A percentile compares a stretch with the other conserved stretches of the same genome.
These are phyloP conservation scores for Purshia tridentata DNA, from an alignment of 306 rosid genomes.

Conservation along the genomic window DNA sequence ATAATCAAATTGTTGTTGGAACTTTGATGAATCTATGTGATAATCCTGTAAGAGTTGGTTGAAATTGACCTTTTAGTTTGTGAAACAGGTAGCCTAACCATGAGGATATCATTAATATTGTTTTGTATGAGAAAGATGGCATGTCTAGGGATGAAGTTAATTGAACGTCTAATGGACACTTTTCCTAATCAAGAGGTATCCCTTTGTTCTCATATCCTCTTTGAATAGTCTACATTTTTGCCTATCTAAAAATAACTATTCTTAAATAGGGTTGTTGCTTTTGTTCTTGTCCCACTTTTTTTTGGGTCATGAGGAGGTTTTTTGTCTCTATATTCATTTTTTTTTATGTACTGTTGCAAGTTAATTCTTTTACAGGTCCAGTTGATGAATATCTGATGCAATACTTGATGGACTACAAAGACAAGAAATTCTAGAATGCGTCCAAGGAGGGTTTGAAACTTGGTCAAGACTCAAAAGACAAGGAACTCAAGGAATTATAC, in stretches of 20 bases:
- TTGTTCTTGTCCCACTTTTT: not conserved
- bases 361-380: constrained; percentile 88
- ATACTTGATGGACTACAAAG: constrained; percentile 98
- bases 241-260: too few relatives aligned
- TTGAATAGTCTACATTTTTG: not conserved
- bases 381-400: constrained; percentile 99
- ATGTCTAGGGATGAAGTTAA: constrained; percentile 75
- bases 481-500: constrained; percentile 91
- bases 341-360: constrained; percentile 40
- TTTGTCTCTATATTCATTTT: not conserved
- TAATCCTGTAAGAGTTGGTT: constrained; percentile 87
- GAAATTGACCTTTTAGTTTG: constrained; percentile 28
- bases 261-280: not conserved
- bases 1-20: constrained; percentile 97
- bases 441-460: constrained; percentile 99
- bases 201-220: constrained; percentile 10
- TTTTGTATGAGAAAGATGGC: constrained; percentile 88
- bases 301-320: not conserved
- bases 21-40: constrained; percentile 93
- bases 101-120: constrained; percentile 87
- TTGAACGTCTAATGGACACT: constrained; percentile 52
- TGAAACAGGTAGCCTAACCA: constrained; percentile 85
- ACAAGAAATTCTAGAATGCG: constrained; percentile 94
- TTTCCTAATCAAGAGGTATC: constrained; percentile 94
- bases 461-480: constrained; percentile 80